A percentile compares a stretch with the other conserved stretches of the same genome.
These are phyloP conservation scores for Metarhizium guizhouense DNA, from an alignment of 2,329 filamentous ascomycete genomes.

Conservation along the genomic window DNA sequence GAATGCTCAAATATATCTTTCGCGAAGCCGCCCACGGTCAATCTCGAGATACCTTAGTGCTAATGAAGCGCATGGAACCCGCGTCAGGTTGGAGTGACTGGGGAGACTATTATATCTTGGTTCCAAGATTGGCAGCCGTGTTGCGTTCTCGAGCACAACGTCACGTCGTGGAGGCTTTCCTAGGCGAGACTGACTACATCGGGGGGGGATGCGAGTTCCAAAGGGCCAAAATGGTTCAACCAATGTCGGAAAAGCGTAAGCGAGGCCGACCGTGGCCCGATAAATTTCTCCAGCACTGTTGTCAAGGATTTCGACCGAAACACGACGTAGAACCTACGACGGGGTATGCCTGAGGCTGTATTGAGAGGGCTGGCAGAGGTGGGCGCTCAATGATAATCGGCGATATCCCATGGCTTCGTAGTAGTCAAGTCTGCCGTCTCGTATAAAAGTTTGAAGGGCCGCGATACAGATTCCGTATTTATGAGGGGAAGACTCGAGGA, in stretches of 20 bases:
- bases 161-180: slow-evolving; percentile 18
- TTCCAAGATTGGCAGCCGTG: slow-evolving; percentile 15
- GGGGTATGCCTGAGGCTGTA: slow-evolving; percentile 11
- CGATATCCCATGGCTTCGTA: neutral
- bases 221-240: slow-evolving; percentile 20
- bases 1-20: slow-evolving; percentile 15
- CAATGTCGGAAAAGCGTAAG: slow-evolving; percentile 13
- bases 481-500: slow-evolving; percentile 11
- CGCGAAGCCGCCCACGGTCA: slow-evolving; percentile 16
- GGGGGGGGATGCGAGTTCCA: slow-evolving; percentile 17
- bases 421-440: neutral
- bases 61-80: slow-evolving; percentile 16
- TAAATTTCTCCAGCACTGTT: slow-evolving; percentile 14
- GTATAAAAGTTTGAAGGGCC: neutral
- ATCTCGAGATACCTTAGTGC: slow-evolving; percentile 17
- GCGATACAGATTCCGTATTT: neutral
- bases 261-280: slow-evolving; percentile 4
- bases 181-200: slow-evolving; percentile 19
- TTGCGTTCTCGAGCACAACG: slow-evolving; percentile 8
- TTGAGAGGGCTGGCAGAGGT: slow-evolving; percentile 8
- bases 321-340: slow-evolving; percentile 14
- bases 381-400: neutral
- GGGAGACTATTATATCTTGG: slow-evolving; percentile 20
- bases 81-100: slow-evolving; percentile 18
- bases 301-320: slow-evolving; percentile 19